Percentiles rank a stretch among this genome's conserved stretches.
These are phyloP conservation scores for Rhizophora mangle DNA, from an alignment of 345 rosid genomes.

Conservation along the genomic window DNA sequence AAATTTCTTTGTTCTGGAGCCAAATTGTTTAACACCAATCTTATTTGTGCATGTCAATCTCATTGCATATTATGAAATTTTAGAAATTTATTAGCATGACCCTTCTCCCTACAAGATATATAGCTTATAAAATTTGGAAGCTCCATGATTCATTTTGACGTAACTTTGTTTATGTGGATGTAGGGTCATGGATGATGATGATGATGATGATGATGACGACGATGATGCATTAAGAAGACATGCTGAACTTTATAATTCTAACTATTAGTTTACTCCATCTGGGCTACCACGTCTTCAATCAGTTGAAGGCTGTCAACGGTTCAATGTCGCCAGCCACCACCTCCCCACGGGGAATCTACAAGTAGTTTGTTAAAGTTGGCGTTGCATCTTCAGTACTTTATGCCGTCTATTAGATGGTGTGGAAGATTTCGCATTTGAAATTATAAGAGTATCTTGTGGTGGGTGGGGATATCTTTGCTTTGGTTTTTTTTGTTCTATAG, in stretches of 20 bases:
- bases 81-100: not conserved
- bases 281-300: not conserved
- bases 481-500: constrained; percentile 1
- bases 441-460: not conserved
- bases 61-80: not conserved
- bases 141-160: not conserved
- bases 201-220: too few relatives aligned
- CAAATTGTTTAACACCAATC: too few relatives aligned
- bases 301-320: constrained; percentile 28
- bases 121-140: not conserved
- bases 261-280: constrained; percentile 10
- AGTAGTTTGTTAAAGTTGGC: constrained; percentile 7
- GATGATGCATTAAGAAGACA: constrained; percentile 12
- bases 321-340: constrained; percentile 27
- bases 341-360: constrained; percentile 3
- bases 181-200: not conserved
- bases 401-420: constrained; percentile 7
- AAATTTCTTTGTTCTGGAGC: too few relatives aligned
- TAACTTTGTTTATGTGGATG: not conserved
- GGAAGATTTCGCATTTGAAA: constrained; percentile 12
- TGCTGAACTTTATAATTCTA: constrained; percentile 23
- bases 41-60: constrained; percentile 16
- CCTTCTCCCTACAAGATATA: not conserved
- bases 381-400: not conserved
- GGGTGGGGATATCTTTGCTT: not conserved